A percentile compares a stretch with the other conserved stretches of the same genome.
Conservation (phyloP, 768 basidiomycete genomes). For the Mycena polygramma region DNA sequence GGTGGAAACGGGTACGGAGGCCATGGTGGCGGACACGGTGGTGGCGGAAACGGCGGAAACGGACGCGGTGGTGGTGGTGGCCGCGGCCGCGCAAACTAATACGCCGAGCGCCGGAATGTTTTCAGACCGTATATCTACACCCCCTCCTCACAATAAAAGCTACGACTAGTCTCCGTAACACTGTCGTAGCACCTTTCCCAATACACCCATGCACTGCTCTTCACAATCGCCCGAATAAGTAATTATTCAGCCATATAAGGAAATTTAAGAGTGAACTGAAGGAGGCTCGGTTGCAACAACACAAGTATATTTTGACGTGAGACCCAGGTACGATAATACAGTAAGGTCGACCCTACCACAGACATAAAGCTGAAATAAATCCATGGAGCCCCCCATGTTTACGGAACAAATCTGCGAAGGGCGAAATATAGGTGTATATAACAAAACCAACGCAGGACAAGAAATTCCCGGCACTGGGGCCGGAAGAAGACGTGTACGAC, state of each 20-base stretch:
- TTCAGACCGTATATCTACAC: background rate
- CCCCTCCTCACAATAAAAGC: background rate
- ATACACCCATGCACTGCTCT: background rate
- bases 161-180: background rate
- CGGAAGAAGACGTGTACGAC: constrained; percentile 14
- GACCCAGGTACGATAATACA: no score
- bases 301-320: no score
- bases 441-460: background rate
- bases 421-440: background rate
- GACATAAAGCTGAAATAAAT: background rate
- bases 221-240: no score
- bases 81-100: background rate
- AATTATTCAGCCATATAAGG: no score
- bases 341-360: no score
- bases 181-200: background rate
- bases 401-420: no score
- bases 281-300: no score
- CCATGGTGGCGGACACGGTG: background rate
- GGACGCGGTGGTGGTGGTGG: background rate
- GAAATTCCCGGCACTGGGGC: constrained; percentile 18
- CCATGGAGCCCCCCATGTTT: background rate
- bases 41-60: no score
- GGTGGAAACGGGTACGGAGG: background rate
- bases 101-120: background rate
- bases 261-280: no score